phyloP scores from a whole-genome alignment of 768 basidiomycete species.

The Tulasnella sp. region DNA sequence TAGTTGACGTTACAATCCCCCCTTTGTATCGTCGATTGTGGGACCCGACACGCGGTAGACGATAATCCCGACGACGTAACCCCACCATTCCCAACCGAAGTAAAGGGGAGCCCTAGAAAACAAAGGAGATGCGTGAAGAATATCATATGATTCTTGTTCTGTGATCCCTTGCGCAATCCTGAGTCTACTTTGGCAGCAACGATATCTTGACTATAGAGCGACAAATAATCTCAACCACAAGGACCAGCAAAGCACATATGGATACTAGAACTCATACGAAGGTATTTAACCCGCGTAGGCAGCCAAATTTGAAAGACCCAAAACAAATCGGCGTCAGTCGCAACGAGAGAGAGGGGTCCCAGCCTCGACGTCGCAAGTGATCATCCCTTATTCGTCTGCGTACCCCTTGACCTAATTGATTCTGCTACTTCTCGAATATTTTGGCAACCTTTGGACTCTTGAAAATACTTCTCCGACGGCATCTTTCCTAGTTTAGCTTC shows the following conservation, averaged over 20 bases:
- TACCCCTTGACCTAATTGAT: slow-evolving; percentile 91
- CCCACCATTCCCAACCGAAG: too few species aligned
- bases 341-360: neutral
- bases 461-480: slow-evolving; percentile 44
- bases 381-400: slow-evolving; percentile 89
- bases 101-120: too few species aligned
- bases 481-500: slow-evolving; percentile 46
- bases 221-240: neutral
- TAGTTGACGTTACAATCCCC: neutral
- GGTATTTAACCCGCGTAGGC: slow-evolving; percentile 79
- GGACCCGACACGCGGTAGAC: too few species aligned
- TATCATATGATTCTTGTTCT: neutral
- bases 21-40: neutral
- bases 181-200: neutral
- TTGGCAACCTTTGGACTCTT: slow-evolving; percentile 48
- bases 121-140: neutral
- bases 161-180: neutral
- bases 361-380: slow-evolving; percentile 49
- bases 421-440: slow-evolving; percentile 78
- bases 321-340: neutral
- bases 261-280: slow-evolving; percentile 52
- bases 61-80: too few species aligned
- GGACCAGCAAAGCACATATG: neutral
- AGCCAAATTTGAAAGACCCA: slow-evolving; percentile 31
- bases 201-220: neutral